A percentile compares a stretch with the other conserved stretches of the same genome.
These are phyloP conservation scores for Eucalyptus cladocalyx DNA, from an alignment of 345 rosid species.

Conservation along the genomic window DNA sequence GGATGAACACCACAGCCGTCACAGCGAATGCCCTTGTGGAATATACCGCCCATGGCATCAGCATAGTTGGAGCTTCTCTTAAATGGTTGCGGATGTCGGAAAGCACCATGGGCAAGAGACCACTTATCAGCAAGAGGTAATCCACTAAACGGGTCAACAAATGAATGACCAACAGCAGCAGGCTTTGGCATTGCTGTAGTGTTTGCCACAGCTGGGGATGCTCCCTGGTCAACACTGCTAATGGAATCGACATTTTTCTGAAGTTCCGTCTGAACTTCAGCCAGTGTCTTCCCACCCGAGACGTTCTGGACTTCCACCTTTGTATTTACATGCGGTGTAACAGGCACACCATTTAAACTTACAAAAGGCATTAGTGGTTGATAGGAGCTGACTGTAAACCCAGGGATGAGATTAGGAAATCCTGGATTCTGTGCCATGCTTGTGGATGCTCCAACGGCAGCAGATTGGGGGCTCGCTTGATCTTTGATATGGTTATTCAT, in stretches of 20 bases:
- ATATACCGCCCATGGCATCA: constrained; percentile 25
- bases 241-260: background rate
- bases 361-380: background rate
- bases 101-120: background rate
- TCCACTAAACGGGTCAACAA: constrained; percentile 39
- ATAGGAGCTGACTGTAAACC: background rate
- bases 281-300: background rate
- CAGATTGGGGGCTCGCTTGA: background rate
- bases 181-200: background rate
- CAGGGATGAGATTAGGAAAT: background rate
- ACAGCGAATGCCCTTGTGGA: constrained; percentile 81
- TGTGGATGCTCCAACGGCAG: background rate
- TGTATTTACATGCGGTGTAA: background rate
- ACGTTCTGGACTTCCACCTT: background rate
- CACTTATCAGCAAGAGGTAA: constrained; percentile 3
- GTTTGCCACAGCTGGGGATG: background rate
- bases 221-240: background rate
- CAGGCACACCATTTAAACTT: background rate
- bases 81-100: background rate
- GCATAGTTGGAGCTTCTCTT: constrained; percentile 9
- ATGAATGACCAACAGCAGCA: background rate
- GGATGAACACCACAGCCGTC: constrained; percentile 92
- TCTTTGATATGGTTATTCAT: background rate
- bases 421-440: background rate
- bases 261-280: background rate